Conservation (phyloP, 352 stramenopile species). For the Phytophthora capsici region DNA sequence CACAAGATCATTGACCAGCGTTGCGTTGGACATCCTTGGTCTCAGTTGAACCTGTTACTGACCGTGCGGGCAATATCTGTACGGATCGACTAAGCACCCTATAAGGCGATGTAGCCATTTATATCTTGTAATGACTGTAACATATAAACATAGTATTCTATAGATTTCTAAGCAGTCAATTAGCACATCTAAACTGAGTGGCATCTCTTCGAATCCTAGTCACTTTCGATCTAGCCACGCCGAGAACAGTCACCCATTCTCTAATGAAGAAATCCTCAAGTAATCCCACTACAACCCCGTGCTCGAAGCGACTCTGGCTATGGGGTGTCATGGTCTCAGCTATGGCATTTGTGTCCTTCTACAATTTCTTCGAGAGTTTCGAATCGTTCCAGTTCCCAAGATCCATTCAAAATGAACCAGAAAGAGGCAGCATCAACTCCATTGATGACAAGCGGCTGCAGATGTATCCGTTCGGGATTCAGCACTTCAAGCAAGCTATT, state of each 20-base stretch:
- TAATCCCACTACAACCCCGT: constrained; percentile 6
- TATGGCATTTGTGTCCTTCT: constrained; percentile 17
- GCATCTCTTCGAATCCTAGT: neutral
- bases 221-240: constrained; percentile 2
- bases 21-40: constrained; percentile 13
- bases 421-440: neutral
- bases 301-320: constrained; percentile 21
- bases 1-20: neutral
- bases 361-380: constrained; percentile 27
- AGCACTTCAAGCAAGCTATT: constrained; percentile 5
- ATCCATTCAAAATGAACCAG: neutral
- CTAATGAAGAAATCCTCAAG: constrained; percentile 12
- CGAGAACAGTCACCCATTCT: neutral
- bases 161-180: constrained; percentile 6
- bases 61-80: neutral
- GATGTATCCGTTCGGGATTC: constrained; percentile 19
- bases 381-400: constrained; percentile 4
- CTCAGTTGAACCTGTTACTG: constrained; percentile 7
- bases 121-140: neutral
- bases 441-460: neutral
- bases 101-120: neutral
- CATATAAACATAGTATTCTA: neutral
- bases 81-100: constrained; percentile 16
- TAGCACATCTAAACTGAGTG: neutral
- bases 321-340: constrained; percentile 22